phyloP scores from a whole-genome alignment of 2,329 filamentous ascomycete species.

The Fusarium nygamai region DNA sequence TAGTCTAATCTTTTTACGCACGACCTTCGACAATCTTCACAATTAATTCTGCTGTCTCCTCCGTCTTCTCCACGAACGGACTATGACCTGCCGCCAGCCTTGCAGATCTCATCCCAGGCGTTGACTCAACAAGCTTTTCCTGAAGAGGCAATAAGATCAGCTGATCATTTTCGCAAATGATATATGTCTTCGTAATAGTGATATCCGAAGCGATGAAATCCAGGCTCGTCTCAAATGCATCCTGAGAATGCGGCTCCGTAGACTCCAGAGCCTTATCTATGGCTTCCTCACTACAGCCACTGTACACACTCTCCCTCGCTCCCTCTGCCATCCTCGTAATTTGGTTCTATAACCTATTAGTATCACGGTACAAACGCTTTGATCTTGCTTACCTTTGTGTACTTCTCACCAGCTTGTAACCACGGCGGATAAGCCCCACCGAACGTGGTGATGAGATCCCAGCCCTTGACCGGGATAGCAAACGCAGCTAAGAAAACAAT shows the following conservation, averaged over 20 bases:
- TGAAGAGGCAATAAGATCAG: not conserved
- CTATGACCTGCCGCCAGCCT: slow-evolving; percentile 11
- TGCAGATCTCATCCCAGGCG: not conserved
- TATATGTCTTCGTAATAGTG: slow-evolving; percentile 3
- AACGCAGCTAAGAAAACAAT: slow-evolving; percentile 17
- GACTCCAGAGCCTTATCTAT: not conserved
- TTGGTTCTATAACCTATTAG: not conserved
- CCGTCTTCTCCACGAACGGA: slow-evolving; percentile 2
- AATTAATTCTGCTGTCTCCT: not conserved
- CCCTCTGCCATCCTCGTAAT: not conserved
- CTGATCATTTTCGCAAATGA: slow-evolving; percentile 17
- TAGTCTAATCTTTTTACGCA: not conserved
- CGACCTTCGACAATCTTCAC: not conserved
- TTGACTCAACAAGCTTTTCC: slow-evolving; percentile 5
- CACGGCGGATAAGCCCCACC: slow-evolving; percentile 11
- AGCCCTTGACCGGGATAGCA: slow-evolving; percentile 18
- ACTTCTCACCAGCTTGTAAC: not conserved
- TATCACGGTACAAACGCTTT: accelerated
- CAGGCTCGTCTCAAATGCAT: slow-evolving; percentile 18
- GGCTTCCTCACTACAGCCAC: not conserved
- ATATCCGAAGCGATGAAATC: slow-evolving; percentile 17
- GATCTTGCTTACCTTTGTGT: not conserved
- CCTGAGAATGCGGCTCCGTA: slow-evolving; percentile 16
- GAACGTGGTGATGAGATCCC: slow-evolving; percentile 16
- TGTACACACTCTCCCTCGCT: not conserved